Conservation (phyloP, 352 stramenopile genomes). For the Peronospora farinosa region DNA sequence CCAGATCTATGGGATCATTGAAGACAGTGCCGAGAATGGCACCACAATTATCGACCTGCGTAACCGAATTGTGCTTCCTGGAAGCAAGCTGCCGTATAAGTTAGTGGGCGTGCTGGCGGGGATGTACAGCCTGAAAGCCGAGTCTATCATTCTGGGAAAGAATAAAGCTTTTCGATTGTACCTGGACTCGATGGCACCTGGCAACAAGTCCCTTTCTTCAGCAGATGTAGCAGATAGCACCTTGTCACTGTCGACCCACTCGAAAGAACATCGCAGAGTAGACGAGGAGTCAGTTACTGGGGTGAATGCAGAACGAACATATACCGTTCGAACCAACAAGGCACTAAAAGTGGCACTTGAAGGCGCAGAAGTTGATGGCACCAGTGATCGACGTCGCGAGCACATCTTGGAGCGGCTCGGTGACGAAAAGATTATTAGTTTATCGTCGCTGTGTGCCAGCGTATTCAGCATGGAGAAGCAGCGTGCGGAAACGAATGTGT, state of each 20-base stretch:
- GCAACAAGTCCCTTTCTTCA: constrained; percentile 6
- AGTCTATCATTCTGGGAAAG: constrained; percentile 74
- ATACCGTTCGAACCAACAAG: constrained; percentile 44
- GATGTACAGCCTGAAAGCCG: constrained; percentile 64
- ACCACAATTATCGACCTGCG: constrained; percentile 72
- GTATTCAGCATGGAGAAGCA: constrained; percentile 67
- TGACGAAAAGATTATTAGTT: constrained; percentile 69
- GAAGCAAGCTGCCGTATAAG: constrained; percentile 76
- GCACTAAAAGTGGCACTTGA: constrained; percentile 57
- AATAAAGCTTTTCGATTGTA: constrained; percentile 78
- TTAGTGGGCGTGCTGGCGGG: constrained; percentile 57
- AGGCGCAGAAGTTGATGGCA: constrained; percentile 51
- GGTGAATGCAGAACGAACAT: constrained; percentile 21
- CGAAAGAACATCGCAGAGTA: constrained; percentile 7
- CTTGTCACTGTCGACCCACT: constrained; percentile 1
- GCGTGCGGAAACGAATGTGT: constrained; percentile 16
- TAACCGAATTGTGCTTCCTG: constrained; percentile 61
- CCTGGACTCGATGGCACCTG: constrained; percentile 28
- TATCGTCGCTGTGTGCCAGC: constrained; percentile 70
- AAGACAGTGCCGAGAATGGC: constrained; percentile 53
- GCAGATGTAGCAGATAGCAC: constrained; percentile 2
- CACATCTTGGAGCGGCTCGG: constrained; percentile 59
- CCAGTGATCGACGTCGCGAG: constrained; percentile 43
- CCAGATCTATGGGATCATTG: constrained; percentile 70
- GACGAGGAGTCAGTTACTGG: constrained; percentile 2